A percentile compares a stretch with the other conserved stretches of the same genome.
Conservation (phyloP, 1,284 basidiomycete species). For the Taiwanofungus camphoratus region DNA sequence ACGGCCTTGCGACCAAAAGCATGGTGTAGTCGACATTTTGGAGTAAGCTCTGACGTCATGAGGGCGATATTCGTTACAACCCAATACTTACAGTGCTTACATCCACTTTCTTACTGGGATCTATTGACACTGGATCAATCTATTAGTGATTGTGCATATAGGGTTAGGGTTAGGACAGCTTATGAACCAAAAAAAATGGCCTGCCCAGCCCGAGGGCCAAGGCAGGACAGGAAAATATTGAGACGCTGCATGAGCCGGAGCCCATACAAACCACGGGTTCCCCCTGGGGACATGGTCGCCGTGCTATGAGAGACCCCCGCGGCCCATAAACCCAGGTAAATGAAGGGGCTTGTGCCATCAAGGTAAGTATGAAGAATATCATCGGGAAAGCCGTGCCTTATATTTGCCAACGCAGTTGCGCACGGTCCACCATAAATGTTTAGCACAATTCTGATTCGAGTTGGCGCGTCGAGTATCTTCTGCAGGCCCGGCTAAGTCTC, state of each 20-base stretch:
- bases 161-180: constrained; percentile 7
- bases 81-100: too few species aligned
- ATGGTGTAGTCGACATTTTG: too few species aligned
- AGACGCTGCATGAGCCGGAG: constrained; percentile 29
- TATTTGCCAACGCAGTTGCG: constrained; percentile 7
- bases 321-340: constrained; percentile 14
- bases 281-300: constrained; percentile 30
- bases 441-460: too few species aligned
- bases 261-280: constrained; percentile 26
- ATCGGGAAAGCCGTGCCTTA: constrained; percentile 2
- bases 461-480: too few species aligned
- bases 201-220: constrained; percentile 29
- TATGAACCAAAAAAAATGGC: constrained; percentile 16
- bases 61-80: too few species aligned
- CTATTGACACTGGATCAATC: not conserved
- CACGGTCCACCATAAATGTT: constrained; percentile 24
- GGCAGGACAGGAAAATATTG: constrained; percentile 25
- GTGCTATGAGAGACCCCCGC: constrained; percentile 17
- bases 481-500: too few species aligned
- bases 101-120: too few species aligned
- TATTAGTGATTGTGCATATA: not conserved
- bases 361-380: constrained; percentile 20
- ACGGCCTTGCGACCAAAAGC: too few species aligned
- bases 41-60: too few species aligned
- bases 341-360: constrained; percentile 17